Evolutionary conservation across 257 asterid species (phyloP), one percentile per base, ranked within the genome.

Genomic region (Perilla frutescens): DNA sequence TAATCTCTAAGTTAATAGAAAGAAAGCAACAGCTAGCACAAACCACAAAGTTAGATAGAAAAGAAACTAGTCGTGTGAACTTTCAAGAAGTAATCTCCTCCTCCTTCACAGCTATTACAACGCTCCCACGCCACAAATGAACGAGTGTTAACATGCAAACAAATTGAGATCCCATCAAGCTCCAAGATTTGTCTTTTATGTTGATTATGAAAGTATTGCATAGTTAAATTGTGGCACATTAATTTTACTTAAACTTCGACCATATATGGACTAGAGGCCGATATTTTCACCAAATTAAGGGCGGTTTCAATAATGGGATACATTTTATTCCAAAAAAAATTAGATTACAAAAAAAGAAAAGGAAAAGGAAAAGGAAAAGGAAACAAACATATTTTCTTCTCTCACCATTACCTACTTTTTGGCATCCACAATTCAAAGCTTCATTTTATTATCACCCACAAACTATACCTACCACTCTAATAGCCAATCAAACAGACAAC

Each of bases 361-460:
- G 3, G n/a, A n/a, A n/a, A n/a, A n/a, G n/a, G n/a, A n/a, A n/a
- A n/a, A n/a, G n/a, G 4, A 34, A 34, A 34, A 34, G 37, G 37
- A 34, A 2, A 34, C 37, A 34, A 34, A 34, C 37, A 2, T 2
- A 2, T 2, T 34, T 34, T 20, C 26, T 20, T 20, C 26, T 20
- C 26, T 20, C 26, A 20, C 37, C 37, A 34, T 34, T 34, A 72
- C 70, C 68, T 47, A 71, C 60, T 59, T 71, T 62, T 36, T 15
- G 76, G 62, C 20, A 39, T 39, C 70, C 32, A 61, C 20, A 61
- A 11, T 61, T 47, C 31, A 71, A 71, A 49, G 20, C 26, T 62
- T 62, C 7, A 37, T 13, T 45, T 55, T 26, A 41, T 2, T 8
- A 62, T 15, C 53, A 20, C 6, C 68, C 59, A 59, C 26, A 71